Evolutionary conservation across 257 asterid genomes (phyloP).

Genomic region (Petunia axillaris): DNA sequence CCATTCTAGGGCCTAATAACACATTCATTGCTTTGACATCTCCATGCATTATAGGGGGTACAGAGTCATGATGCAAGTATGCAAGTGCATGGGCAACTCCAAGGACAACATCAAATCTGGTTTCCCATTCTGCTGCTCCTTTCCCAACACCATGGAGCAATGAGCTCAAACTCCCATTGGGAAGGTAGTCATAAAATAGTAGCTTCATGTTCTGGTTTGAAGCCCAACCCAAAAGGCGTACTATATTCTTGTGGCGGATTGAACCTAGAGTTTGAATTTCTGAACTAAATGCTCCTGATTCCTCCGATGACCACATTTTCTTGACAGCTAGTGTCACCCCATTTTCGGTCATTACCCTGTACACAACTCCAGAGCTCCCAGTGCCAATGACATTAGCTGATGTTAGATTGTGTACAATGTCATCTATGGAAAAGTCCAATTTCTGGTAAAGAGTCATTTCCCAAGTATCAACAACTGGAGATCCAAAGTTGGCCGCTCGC

Average conservation of each 20-base stretch:
- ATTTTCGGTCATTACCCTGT: conserved; percentile 62
- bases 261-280: conserved; percentile 86
- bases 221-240: conserved; percentile 91
- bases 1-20: conserved; percentile 72
- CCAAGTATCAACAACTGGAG: conserved; percentile 61
- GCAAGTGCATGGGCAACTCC: conserved; percentile 90
- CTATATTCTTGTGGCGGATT: conserved; percentile 87
- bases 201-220: conserved; percentile 75
- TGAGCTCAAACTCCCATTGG: conserved; percentile 95
- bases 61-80: conserved; percentile 89
- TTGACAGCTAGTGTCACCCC: conserved; percentile 82
- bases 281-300: conserved; percentile 71
- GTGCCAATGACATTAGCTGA: conserved; percentile 92
- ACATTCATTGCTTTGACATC: conserved; percentile 98
- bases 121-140: conserved; percentile 90
- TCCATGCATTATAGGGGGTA: conserved; percentile 94
- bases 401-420: conserved; percentile 65
- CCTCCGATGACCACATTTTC: conserved; percentile 96
- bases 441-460: conserved; percentile 88
- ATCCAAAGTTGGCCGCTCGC: conserved; percentile 44
- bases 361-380: conserved; percentile 97
- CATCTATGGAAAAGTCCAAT: conserved; percentile 72
- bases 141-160: conserved; percentile 88
- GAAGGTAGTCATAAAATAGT: conserved; percentile 85
- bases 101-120: conserved; percentile 68